Percentiles rank a stretch among this genome's conserved stretches.
Evolutionary conservation across 2,329 filamentous ascomycete species (phyloP).

Genomic region (Colletotrichum musae): DNA sequence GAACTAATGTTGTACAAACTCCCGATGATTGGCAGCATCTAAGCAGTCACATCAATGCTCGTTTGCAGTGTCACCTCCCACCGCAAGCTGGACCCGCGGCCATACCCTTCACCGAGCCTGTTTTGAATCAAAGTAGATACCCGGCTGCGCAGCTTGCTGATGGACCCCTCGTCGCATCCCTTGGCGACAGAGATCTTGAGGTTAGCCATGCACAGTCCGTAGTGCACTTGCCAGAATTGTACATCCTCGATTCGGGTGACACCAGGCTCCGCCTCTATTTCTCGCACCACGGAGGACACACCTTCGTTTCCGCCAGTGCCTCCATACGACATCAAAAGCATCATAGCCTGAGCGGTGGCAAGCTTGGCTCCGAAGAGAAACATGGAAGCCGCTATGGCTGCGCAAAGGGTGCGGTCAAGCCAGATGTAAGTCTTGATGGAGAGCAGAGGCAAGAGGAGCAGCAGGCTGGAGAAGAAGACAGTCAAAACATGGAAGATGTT

Average conservation of each 20-base stretch:
- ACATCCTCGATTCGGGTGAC: conserved; percentile 88
- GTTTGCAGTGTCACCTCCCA: conserved; percentile 97
- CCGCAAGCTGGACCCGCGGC: conserved; percentile 80
- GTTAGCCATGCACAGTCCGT: conserved; percentile 96
- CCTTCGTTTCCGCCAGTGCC: conserved; percentile 56
- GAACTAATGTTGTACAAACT: too few species aligned
- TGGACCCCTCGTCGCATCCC: conserved; percentile 77
- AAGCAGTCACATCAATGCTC: conserved; percentile 55
- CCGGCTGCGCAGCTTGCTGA: conserved; percentile 81
- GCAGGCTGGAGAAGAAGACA: conserved; percentile 84
- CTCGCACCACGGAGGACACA: conserved; percentile 82
- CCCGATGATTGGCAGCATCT: background rate
- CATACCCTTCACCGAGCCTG: conserved; percentile 89
- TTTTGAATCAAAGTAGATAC: conserved; percentile 87
- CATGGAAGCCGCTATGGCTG: conserved; percentile 88
- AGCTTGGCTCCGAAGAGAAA: conserved; percentile 87
- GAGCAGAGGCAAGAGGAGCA: conserved; percentile 86
- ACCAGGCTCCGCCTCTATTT: conserved; percentile 85
- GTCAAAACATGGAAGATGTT: conserved; percentile 98
- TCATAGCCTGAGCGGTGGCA: conserved; percentile 88
- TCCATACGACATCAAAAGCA: conserved; percentile 93
- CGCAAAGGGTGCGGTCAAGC: conserved; percentile 87
- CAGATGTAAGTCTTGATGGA: conserved; percentile 85
- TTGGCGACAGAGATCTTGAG: conserved; percentile 80
- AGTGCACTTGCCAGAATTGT: conserved; percentile 98